Evolutionary conservation across 192 early-diverging fungal genomes (phyloP).

Genomic region (Entomortierella lignicola): DNA sequence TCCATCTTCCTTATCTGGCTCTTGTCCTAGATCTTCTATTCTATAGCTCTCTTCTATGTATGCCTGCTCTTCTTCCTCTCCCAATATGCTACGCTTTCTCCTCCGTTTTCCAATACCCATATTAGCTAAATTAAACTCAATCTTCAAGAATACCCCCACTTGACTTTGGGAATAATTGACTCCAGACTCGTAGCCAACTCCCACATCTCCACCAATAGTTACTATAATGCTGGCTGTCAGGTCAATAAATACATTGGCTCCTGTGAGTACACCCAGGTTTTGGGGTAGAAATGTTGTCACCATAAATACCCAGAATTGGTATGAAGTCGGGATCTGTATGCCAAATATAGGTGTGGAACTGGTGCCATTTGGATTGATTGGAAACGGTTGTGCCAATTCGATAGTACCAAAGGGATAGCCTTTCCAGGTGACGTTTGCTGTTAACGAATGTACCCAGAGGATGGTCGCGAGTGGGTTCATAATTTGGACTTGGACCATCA

Average conservation of each 20-base stretch:
- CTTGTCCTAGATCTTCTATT: slow-evolving; percentile 12
- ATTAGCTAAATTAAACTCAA: slow-evolving; percentile 26
- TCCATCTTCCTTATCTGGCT: slow-evolving; percentile 11
- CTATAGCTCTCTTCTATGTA: background rate
- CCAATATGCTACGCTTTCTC: background rate
- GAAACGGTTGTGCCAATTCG: slow-evolving; percentile 16
- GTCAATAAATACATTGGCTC: slow-evolving; percentile 23
- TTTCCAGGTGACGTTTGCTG: slow-evolving; percentile 17
- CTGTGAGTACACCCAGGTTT: slow-evolving; percentile 30
- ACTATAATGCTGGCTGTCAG: slow-evolving; percentile 20
- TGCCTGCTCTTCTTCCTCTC: background rate
- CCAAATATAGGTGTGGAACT: slow-evolving; percentile 19
- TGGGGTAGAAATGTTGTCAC: slow-evolving; percentile 21
- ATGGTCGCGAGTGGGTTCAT: slow-evolving; percentile 33
- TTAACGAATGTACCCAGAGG: slow-evolving; percentile 27
- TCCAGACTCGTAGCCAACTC: slow-evolving; percentile 19
- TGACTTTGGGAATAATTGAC: slow-evolving; percentile 21
- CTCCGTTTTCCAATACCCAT: slow-evolving; percentile 16
- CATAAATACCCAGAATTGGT: slow-evolving; percentile 46
- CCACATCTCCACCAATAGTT: slow-evolving; percentile 18
- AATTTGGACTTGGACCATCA: slow-evolving; percentile 38
- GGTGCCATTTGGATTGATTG: slow-evolving; percentile 17
- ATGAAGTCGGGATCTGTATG: slow-evolving; percentile 32
- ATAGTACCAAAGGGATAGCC: slow-evolving; percentile 25
- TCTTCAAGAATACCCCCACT: slow-evolving; percentile 30